Percentiles rank a stretch among this genome's conserved stretches.
phyloP scores from a whole-genome alignment of 2,329 filamentous ascomycete genomes.

The Aspergillus ruber region DNA sequence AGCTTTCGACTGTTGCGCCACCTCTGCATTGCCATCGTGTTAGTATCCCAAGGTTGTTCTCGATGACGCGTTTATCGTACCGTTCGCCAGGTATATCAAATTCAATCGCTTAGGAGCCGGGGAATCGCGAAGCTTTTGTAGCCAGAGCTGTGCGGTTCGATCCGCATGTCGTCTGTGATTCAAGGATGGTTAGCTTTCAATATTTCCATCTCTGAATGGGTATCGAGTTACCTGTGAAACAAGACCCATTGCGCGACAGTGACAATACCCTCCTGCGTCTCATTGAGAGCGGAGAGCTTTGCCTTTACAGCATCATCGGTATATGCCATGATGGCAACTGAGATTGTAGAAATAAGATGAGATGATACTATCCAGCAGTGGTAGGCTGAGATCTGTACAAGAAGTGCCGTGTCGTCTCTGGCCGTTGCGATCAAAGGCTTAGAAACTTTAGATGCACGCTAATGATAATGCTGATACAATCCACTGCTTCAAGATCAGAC shows the following conservation, averaged over 20 bases:
- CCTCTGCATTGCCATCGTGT: conserved; percentile 54
- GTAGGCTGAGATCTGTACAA: neutral
- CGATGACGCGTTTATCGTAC: conserved; percentile 43
- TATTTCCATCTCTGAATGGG: neutral
- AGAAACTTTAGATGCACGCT: neutral
- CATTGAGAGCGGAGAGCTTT: conserved; percentile 90
- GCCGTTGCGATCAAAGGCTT: neutral
- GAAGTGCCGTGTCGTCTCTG: neutral
- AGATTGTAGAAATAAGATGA: neutral
- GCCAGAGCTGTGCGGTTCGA: conserved; percentile 84
- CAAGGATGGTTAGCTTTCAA: conserved; percentile 10
- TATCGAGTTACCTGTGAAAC: conserved; percentile 74
- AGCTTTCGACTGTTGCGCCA: conserved; percentile 91
- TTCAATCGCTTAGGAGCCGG: conserved; percentile 80
- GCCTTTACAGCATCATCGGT: conserved; percentile 91
- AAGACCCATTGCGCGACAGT: conserved; percentile 99
- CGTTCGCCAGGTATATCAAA: conserved; percentile 90
- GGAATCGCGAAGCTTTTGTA: conserved; percentile 81
- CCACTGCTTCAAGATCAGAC: neutral
- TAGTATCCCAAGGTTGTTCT: conserved; percentile 10
- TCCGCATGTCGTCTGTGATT: conserved; percentile 74
- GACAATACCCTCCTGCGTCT: conserved; percentile 95
- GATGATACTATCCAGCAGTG: neutral
- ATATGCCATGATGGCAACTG: conserved; percentile 65
- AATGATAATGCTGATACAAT: neutral